phyloP scores from a whole-genome alignment of 768 basidiomycete species.

The Boletellus emodensis region DNA sequence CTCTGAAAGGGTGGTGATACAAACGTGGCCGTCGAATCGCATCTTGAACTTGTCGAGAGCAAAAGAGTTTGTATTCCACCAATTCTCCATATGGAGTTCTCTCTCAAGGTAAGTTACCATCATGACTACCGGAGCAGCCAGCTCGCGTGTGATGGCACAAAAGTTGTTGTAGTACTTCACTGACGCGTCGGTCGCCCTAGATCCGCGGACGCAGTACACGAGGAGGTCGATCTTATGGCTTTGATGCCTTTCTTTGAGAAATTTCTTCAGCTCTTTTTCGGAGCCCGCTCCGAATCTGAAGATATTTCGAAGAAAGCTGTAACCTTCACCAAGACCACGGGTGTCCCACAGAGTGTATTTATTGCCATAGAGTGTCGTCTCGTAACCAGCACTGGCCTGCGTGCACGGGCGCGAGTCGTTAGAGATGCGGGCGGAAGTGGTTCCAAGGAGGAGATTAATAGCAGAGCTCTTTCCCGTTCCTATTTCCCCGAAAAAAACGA shows the following conservation, averaged over 20 bases:
- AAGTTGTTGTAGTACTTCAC: constrained; percentile 33
- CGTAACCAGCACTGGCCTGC: neutral
- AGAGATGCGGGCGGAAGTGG: constrained; percentile 5
- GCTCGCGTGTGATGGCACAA: constrained; percentile 33
- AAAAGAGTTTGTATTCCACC: constrained; percentile 27
- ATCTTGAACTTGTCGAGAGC: constrained; percentile 25
- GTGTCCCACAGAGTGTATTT: constrained; percentile 33
- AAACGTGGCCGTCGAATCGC: constrained; percentile 35
- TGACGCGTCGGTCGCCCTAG: constrained; percentile 28
- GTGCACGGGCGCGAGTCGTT: constrained; percentile 18
- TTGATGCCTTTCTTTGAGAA: constrained; percentile 19
- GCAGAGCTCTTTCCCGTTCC: constrained; percentile 27
- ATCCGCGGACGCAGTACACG: constrained; percentile 35
- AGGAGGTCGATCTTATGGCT: constrained; percentile 36
- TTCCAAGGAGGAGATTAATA: constrained; percentile 24
- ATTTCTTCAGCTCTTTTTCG: constrained; percentile 15
- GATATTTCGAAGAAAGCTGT: constrained; percentile 7
- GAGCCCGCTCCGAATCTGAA: constrained; percentile 10
- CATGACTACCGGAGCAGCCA: constrained; percentile 35
- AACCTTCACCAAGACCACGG: constrained; percentile 34
- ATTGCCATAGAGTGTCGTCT: neutral
- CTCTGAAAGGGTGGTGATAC: constrained; percentile 31
- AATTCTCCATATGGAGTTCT: constrained; percentile 22
- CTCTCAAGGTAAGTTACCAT: constrained; percentile 36
- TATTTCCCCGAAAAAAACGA: constrained; percentile 23